Evolutionary conservation across 176 grass and related monocot genomes (phyloP).

Genomic region (Hyparrhenia diplandra): DNA sequence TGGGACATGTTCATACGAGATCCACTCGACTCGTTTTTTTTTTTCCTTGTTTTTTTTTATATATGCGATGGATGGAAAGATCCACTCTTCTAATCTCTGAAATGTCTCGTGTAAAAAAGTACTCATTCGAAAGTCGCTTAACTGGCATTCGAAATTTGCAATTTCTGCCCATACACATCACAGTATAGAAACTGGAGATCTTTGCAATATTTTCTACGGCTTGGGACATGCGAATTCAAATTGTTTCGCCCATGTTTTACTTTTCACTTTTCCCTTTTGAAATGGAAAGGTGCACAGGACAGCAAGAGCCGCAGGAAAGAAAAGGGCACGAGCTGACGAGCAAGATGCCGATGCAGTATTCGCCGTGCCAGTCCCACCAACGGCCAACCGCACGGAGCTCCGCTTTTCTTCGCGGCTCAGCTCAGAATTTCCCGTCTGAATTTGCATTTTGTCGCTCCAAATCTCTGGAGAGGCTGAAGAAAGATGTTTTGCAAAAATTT

Average conservation of each 20-base stretch:
- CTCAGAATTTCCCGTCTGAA: not conserved
- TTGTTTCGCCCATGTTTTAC: slow-evolving; percentile 12
- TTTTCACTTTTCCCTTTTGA: slow-evolving; percentile 19
- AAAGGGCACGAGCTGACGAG: not conserved
- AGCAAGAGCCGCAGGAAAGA: not conserved
- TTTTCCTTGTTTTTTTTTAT: too few species aligned
- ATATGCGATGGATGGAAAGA: not conserved
- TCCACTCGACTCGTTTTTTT: not conserved
- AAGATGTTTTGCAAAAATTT: too few species aligned
- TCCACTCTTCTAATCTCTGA: not conserved
- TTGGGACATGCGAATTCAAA: slow-evolving; percentile 1
- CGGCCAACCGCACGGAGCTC: too few species aligned
- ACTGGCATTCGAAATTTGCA: too few species aligned
- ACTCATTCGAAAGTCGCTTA: too few species aligned
- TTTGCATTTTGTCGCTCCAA: not conserved
- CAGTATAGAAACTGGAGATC: too few species aligned
- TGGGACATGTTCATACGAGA: slow-evolving; percentile 1
- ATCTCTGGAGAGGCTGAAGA: not conserved
- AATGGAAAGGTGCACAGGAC: not conserved
- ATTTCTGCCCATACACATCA: too few species aligned
- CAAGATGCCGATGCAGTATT: not conserved
- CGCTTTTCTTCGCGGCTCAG: not conserved
- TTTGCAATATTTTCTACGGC: not conserved
- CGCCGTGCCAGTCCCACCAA: too few species aligned
- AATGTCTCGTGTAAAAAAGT: too few species aligned